phyloP scores from a whole-genome alignment of 768 basidiomycete species.

The Daedaleopsis sinensis region DNA sequence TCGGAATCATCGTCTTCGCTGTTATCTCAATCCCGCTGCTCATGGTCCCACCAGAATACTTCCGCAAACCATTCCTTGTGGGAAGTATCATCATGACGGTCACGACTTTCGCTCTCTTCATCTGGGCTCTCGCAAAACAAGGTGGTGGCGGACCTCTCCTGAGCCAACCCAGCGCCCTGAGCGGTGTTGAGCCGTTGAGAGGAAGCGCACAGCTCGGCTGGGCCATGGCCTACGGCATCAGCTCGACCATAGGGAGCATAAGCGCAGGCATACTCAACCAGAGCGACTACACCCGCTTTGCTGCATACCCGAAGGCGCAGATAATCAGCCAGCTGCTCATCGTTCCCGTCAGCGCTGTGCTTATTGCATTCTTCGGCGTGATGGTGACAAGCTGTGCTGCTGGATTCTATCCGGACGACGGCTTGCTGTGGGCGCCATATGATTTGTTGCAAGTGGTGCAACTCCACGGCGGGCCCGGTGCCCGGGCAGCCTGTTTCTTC shows the following conservation, averaged over 20 bases:
- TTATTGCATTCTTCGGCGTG: slow-evolving; percentile 22
- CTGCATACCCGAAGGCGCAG: slow-evolving; percentile 9
- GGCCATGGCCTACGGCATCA: slow-evolving; percentile 24
- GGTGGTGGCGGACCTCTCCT: slow-evolving; percentile 25
- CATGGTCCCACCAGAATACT: slow-evolving; percentile 26
- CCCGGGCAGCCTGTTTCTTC: slow-evolving; percentile 30
- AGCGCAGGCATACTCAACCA: slow-evolving; percentile 27
- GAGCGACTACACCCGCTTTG: slow-evolving; percentile 28
- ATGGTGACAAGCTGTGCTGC: slow-evolving; percentile 26
- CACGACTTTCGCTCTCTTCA: slow-evolving; percentile 17
- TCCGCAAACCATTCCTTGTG: slow-evolving; percentile 24
- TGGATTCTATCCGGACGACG: slow-evolving; percentile 21
- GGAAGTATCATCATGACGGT: slow-evolving; percentile 20
- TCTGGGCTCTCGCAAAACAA: slow-evolving; percentile 23
- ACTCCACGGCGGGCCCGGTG: slow-evolving; percentile 16
- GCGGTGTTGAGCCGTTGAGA: slow-evolving; percentile 6
- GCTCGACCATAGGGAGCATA: slow-evolving; percentile 22
- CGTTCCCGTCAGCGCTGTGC: slow-evolving; percentile 17
- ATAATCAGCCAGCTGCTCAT: slow-evolving; percentile 18
- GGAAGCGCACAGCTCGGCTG: slow-evolving; percentile 18
- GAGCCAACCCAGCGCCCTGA: slow-evolving; percentile 11
- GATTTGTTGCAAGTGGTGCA: slow-evolving; percentile 23
- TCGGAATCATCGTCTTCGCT: slow-evolving; percentile 21
- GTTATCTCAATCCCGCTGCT: slow-evolving; percentile 26
- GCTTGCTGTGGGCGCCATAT: slow-evolving; percentile 28